These are phyloP conservation scores for Colletotrichum lupini DNA, from an alignment of 2,329 filamentous ascomycete genomes.

Conservation along the genomic window DNA sequence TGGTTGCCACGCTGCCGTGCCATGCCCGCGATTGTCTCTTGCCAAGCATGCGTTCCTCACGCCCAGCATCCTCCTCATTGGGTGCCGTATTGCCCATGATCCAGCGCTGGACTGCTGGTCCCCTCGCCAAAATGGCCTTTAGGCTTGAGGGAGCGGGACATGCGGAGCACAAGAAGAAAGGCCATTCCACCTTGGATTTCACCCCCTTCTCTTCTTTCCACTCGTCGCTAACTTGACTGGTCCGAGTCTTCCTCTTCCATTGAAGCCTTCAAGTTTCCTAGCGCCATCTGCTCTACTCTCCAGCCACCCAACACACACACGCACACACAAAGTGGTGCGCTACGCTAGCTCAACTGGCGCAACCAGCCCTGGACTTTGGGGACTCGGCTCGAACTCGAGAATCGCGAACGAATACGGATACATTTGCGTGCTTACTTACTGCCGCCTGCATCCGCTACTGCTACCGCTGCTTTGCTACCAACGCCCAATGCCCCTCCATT, in stretches of 20 bases:
- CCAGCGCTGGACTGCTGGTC: not conserved
- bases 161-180: slow-evolving; percentile 35
- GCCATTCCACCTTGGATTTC: slow-evolving; percentile 27
- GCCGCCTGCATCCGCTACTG: not conserved
- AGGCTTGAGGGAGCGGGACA: slow-evolving; percentile 21
- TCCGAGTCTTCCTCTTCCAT: not conserved
- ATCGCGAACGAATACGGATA: not conserved
- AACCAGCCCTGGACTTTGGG: not conserved
- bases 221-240: not conserved
- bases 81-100: slow-evolving; percentile 21
- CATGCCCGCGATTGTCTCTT: slow-evolving; percentile 34
- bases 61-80: slow-evolving; percentile 27
- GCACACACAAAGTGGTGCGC: not conserved
- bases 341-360: not conserved
- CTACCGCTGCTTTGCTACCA: not conserved
- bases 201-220: not conserved
- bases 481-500: slow-evolving; percentile 23
- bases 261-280: not conserved
- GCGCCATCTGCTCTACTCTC: not conserved
- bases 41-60: slow-evolving; percentile 32
- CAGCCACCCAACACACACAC: not conserved
- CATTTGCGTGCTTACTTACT: not conserved
- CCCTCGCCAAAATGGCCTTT: slow-evolving; percentile 23
- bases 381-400: not conserved
- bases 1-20: slow-evolving; percentile 34